These are phyloP conservation scores for Asterella californica DNA, from an alignment of 225 moss, liverwort and hornwort genomes.

Conservation along the genomic window DNA sequence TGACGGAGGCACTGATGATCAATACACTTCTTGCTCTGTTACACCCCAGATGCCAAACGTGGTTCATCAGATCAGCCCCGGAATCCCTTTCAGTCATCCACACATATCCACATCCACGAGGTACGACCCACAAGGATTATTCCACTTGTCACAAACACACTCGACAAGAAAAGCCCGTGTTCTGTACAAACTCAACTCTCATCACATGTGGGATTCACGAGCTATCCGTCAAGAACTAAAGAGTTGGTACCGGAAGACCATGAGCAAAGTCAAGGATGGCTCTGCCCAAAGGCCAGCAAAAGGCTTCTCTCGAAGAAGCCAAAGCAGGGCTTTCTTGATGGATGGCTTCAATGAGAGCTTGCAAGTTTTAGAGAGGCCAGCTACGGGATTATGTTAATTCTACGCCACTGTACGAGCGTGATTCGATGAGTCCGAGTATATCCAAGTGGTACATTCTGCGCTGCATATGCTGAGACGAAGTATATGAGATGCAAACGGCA, in stretches of 20 bases:
- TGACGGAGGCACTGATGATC: neutral
- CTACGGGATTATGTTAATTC: neutral
- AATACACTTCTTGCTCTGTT: neutral
- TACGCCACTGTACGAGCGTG: neutral
- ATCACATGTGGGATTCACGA: neutral
- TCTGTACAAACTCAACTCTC: conserved; percentile 2
- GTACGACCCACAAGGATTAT: neutral
- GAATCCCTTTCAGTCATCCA: neutral
- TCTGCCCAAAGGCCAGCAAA: conserved; percentile 20
- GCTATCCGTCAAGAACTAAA: neutral
- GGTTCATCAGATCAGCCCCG: neutral
- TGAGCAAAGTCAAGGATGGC: conserved; percentile 9
- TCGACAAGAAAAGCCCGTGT: neutral
- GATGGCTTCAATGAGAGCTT: conserved; percentile 8
- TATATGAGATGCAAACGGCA: neutral
- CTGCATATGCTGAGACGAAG: neutral
- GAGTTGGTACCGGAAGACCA: neutral
- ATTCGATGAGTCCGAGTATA: neutral
- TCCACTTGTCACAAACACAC: neutral
- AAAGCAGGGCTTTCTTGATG: conserved; percentile 17
- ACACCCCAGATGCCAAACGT: neutral
- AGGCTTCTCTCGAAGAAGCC: conserved; percentile 8
- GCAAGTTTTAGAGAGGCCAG: neutral
- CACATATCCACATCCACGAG: neutral
- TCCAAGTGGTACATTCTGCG: neutral